Evolutionary conservation across 2,329 filamentous ascomycete species (phyloP), one percentile per base, ranked within the genome.

Genomic region (Fusarium globosum): DNA sequence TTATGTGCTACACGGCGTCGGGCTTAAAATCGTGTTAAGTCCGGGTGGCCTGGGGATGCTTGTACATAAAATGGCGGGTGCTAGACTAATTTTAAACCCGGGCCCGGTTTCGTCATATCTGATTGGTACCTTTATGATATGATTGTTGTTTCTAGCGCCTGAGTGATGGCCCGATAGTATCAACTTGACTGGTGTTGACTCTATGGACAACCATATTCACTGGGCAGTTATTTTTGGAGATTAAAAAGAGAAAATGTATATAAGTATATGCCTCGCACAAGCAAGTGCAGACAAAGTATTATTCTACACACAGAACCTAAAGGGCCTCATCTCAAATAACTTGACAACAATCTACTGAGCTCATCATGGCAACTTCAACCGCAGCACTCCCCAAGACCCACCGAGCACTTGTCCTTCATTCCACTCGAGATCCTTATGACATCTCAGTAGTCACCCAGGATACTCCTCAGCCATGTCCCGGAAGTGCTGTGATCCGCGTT

Each of bases 21-120:
- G 61, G 35, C 21, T 64, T 64, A 49, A 43, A 49, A 35, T 7
- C 1, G 6, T 14, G 14, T 23, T 60, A 64, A 51, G 35, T 64
- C 61, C 61, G 61, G 26, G 7, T 33, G 4, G 4, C 20, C 23
- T 16, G n/a, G 6, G 4, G 6, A 51, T 35, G 2, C 11, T 35
- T 23, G 2, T 1, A 3, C 20, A 20, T 35, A 8, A 2, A 18
- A 1, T 9, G 43, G 4, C 5, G 20, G 36, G n/a, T 3, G 8
- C 2, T 7, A 36, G 2, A 21, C 8, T n/a, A 1, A 7, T 45
- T 56, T 61, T 56, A 45, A 35, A 13, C 18, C 58, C 49, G 59
- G 14, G 2, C 7, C 49, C 49, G 48, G 20, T 6, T n/a, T 2
- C 0, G 1, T 0, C 3, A 15, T 39, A 1, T 2, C 4, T 55